Conservation (phyloP, 1,284 basidiomycete genomes). For the Leccinum pachyderme region DNA sequence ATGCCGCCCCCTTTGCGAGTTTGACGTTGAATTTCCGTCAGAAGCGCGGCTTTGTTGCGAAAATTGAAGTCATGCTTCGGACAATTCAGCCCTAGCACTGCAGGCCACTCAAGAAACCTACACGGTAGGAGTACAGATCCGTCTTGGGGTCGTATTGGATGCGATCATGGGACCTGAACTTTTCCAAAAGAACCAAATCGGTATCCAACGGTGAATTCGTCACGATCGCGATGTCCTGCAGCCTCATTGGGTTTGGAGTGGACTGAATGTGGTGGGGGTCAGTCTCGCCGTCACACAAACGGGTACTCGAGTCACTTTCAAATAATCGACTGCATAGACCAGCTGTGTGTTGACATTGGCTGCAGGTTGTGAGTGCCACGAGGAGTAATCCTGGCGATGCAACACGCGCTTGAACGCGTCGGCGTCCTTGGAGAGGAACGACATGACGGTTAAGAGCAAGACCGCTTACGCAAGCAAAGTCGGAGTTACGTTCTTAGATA, state of each 20-base stretch:
- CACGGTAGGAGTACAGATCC: slow-evolving; percentile 82
- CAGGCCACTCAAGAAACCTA: slow-evolving; percentile 27
- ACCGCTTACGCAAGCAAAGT: slow-evolving; percentile 26
- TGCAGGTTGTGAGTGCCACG: slow-evolving; percentile 84
- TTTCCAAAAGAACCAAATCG: slow-evolving; percentile 69
- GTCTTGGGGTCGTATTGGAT: slow-evolving; percentile 80
- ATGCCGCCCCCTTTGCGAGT: slow-evolving; percentile 80
- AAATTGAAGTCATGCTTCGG: slow-evolving; percentile 83
- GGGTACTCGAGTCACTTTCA: slow-evolving; percentile 51
- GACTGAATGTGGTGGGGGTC: slow-evolving; percentile 39
- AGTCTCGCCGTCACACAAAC: slow-evolving; percentile 9
- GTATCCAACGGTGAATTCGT: slow-evolving; percentile 74
- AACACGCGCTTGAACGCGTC: slow-evolving; percentile 65
- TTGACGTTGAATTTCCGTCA: slow-evolving; percentile 80
- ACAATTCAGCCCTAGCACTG: slow-evolving; percentile 6
- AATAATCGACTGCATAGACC: slow-evolving; percentile 78
- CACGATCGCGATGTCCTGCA: slow-evolving; percentile 82
- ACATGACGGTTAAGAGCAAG: slow-evolving; percentile 43
- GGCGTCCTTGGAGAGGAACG: slow-evolving; percentile 60
- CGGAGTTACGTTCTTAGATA: slow-evolving; percentile 26
- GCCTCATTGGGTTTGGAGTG: slow-evolving; percentile 75
- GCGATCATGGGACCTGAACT: slow-evolving; percentile 78
- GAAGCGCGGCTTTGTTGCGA: slow-evolving; percentile 75
- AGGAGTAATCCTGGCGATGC: slow-evolving; percentile 61
- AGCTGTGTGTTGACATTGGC: slow-evolving; percentile 85